phyloP scores from a whole-genome alignment of 768 basidiomycete species.

The Xerocomus spinulosus region DNA sequence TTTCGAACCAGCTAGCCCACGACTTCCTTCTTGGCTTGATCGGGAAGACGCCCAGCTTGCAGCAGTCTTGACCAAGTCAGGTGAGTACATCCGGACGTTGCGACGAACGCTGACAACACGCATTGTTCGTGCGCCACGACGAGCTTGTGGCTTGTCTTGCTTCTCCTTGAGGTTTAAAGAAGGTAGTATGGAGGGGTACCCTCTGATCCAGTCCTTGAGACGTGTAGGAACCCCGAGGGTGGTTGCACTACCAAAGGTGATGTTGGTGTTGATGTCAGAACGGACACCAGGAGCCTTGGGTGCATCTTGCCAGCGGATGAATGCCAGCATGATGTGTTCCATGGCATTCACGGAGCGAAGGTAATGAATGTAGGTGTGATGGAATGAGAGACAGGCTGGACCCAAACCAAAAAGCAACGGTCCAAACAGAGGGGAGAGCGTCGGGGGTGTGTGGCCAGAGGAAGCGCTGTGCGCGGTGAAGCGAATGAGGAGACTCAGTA shows the following conservation, averaged over 20 bases:
- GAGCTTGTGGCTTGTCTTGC: conserved; percentile 53
- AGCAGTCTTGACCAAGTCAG: conserved; percentile 72
- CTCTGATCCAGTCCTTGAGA: conserved; percentile 88
- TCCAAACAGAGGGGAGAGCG: conserved; percentile 84
- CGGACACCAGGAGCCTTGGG: conserved; percentile 34
- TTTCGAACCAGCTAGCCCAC: conserved; percentile 51
- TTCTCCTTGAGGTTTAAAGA: conserved; percentile 47
- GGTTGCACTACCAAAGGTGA: conserved; percentile 46
- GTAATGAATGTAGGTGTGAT: conserved; percentile 62
- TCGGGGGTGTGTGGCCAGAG: conserved; percentile 88
- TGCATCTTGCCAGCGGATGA: conserved; percentile 77
- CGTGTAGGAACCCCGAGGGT: conserved; percentile 73
- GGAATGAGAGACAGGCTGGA: conserved; percentile 45
- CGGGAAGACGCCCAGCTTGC: conserved; percentile 45
- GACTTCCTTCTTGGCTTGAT: conserved; percentile 9
- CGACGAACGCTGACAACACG: conserved; percentile 72
- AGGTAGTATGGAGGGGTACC: conserved; percentile 80
- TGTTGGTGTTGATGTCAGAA: conserved; percentile 29
- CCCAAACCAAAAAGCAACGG: conserved; percentile 85
- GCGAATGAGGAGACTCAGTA: conserved; percentile 77
- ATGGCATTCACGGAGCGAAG: conserved; percentile 81
- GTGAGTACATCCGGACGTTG: conserved; percentile 83
- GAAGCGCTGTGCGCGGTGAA: conserved; percentile 79
- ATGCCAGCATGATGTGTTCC: conserved; percentile 90
- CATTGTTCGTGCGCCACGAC: conserved; percentile 74